Evolutionary conservation across 1,139 yeast genomes (phyloP).

Genomic region (Kazachstania sp.): DNA sequence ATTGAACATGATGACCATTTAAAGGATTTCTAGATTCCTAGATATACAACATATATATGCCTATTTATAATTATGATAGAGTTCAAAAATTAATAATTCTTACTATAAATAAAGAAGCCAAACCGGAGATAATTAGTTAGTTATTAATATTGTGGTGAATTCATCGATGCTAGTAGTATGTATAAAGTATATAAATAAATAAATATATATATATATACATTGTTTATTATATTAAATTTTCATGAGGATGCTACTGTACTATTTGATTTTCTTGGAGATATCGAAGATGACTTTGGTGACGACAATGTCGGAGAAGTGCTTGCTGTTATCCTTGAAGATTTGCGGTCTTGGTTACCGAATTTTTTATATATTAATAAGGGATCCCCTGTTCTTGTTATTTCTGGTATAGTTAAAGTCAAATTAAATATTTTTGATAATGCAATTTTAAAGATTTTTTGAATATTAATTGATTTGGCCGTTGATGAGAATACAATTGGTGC

Average conservation of each 20-base stretch:
- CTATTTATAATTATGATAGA: too few species aligned
- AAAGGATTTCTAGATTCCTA: constrained; percentile 15
- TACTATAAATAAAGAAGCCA: too few species aligned
- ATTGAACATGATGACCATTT: constrained; percentile 44
- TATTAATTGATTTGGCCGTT: constrained; percentile 85
- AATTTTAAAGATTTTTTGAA: constrained; percentile 88
- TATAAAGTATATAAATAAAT: too few species aligned
- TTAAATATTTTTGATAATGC: constrained; percentile 90
- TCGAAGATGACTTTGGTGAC: neutral
- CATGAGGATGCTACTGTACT: neutral
- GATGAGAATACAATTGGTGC: constrained; percentile 88
- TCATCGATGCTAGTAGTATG: too few species aligned
- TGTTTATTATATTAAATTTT: neutral
- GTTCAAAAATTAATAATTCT: too few species aligned
- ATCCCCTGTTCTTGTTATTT: constrained; percentile 75
- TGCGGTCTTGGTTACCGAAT: constrained; percentile 16
- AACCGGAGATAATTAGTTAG: too few species aligned
- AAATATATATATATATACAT: too few species aligned
- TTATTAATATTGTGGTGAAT: too few species aligned
- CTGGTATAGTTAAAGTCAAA: constrained; percentile 73
- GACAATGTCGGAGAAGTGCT: too few species aligned
- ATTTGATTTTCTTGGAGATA: neutral
- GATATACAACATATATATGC: too few species aligned
- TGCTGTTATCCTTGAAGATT: neutral
- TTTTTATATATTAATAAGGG: constrained; percentile 69